phyloP scores from a whole-genome alignment of 441 rosid genomes.

The Gossypium trilobum region DNA sequence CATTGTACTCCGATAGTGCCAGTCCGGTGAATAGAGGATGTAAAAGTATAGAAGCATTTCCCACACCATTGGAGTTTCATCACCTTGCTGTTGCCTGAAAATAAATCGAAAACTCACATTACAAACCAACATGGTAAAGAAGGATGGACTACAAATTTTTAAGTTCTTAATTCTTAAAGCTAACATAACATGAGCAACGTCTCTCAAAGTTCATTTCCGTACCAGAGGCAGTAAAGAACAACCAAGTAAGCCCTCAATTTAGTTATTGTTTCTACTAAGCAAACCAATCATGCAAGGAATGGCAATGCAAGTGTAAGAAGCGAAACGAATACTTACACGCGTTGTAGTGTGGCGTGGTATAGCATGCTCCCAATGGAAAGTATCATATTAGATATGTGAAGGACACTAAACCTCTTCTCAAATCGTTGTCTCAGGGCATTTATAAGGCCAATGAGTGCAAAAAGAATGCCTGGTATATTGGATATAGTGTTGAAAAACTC shows the following conservation, averaged over 20 bases:
- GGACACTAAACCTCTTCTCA: constrained; percentile 89
- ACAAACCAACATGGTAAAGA: not conserved
- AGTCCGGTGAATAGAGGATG: constrained; percentile 91
- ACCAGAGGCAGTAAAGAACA: not conserved
- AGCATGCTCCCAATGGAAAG: constrained; percentile 89
- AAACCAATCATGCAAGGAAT: not conserved
- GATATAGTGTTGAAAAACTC: constrained; percentile 85
- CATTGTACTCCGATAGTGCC: constrained; percentile 93
- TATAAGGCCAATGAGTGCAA: constrained; percentile 72
- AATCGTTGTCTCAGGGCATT: constrained; percentile 79
- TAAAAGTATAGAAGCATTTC: constrained; percentile 85
- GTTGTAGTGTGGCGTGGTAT: constrained; percentile 72
- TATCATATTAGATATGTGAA: constrained; percentile 77
- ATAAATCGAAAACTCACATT: not conserved
- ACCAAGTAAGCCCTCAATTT: not conserved
- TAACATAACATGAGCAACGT: not conserved
- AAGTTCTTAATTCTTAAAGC: not conserved
- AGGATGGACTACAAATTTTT: not conserved
- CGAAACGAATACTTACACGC: constrained; percentile 42
- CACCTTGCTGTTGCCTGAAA: constrained; percentile 86
- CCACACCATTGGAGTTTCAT: constrained; percentile 94
- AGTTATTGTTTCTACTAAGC: not conserved
- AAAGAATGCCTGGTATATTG: constrained; percentile 59
- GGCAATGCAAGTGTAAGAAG: not conserved
- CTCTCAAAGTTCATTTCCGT: not conserved